These are phyloP conservation scores for Heterobasidion parviporum DNA, from an alignment of 1,284 basidiomycete species.

Conservation along the genomic window DNA sequence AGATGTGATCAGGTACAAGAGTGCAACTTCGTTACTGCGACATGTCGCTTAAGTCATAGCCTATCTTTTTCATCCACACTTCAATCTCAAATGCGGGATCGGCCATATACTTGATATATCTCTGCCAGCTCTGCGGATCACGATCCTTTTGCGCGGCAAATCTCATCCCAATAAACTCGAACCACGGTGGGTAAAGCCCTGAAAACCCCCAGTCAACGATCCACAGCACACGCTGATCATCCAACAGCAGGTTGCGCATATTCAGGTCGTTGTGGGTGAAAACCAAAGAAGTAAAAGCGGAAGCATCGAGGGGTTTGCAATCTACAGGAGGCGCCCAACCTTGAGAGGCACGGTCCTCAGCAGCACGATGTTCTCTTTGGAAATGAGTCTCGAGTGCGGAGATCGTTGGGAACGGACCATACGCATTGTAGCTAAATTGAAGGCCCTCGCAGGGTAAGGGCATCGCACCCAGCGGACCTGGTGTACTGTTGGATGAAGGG, in stretches of 20 bases:
- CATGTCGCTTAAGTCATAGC: no score
- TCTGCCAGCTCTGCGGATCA: no score
- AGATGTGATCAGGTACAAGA: no score
- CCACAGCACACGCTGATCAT: slow-evolving; percentile 18
- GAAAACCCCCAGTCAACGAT: slow-evolving; percentile 21
- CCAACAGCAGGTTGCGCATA: slow-evolving; percentile 19
- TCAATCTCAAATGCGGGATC: no score
- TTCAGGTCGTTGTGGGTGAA: slow-evolving; percentile 20
- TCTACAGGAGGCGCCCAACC: neutral
- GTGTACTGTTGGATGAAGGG: slow-evolving; percentile 3
- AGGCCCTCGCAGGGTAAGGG: slow-evolving; percentile 4
- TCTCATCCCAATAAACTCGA: slow-evolving; percentile 13
- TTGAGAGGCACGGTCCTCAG: neutral
- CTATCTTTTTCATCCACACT: no score
- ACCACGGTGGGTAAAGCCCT: slow-evolving; percentile 23
- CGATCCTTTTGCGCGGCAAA: no score
- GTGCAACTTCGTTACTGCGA: no score
- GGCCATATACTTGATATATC: no score
- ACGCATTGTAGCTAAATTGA: neutral
- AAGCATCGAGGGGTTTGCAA: slow-evolving; percentile 16
- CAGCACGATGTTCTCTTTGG: slow-evolving; percentile 5
- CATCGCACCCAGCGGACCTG: slow-evolving; percentile 4
- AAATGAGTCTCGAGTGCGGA: neutral
- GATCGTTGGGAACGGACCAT: slow-evolving; percentile 2
- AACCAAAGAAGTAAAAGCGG: slow-evolving; percentile 14